Evolutionary conservation across 164 flowering plant species (phyloP), one percentile per base, ranked within the genome.

Genomic region (Malania oleifera): DNA sequence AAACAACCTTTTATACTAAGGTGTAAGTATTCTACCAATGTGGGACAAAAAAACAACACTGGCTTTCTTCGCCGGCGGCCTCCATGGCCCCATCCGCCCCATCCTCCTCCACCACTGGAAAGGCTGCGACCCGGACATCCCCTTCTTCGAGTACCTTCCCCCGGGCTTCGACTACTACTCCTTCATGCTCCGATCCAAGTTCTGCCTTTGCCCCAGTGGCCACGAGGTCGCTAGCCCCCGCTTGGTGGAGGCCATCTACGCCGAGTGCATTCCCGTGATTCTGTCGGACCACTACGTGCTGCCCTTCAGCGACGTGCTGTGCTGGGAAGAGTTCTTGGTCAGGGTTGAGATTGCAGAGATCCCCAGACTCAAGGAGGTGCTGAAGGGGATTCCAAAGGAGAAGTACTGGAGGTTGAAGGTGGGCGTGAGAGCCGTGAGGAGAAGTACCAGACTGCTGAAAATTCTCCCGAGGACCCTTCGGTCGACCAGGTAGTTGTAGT

Each of bases 191-290:
- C 41, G 61, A 10, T 57, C 59, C 64, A 69, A 64, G 57, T 75
- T 62, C 38, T 75, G 77, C 61, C 26, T 75, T 29, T 73, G 77
- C 55, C 77, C 77, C 0, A 75, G 77, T 29, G 80, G 80, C 1
- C 70, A 29, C 9, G 79, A 75, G 47, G 79, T 72, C 13, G 71
- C 70, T 0, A 70, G 71, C 27, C 67, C 74, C 1, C 62, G 77
- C 25, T 41, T 70, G 5, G 67, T 60, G 6, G 74, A 63, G 14
- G 61, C 76, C 10, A 56, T 75, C 10, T 22, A 37, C 31, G 40
- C 52, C 0, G 77, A 64, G 11, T 73, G 77, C 22, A 66, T 73
- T 3, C 77, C 77, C 1, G 73, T 75, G 18, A 29, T 70, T 29
- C 59, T 70, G 2, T 62, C 67, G 2, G 63, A 66, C 5, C 29